A percentile compares a stretch with the other conserved stretches of the same genome.
Conservation (phyloP, 352 stramenopile genomes). For the Aphanomyces euteiches region DNA sequence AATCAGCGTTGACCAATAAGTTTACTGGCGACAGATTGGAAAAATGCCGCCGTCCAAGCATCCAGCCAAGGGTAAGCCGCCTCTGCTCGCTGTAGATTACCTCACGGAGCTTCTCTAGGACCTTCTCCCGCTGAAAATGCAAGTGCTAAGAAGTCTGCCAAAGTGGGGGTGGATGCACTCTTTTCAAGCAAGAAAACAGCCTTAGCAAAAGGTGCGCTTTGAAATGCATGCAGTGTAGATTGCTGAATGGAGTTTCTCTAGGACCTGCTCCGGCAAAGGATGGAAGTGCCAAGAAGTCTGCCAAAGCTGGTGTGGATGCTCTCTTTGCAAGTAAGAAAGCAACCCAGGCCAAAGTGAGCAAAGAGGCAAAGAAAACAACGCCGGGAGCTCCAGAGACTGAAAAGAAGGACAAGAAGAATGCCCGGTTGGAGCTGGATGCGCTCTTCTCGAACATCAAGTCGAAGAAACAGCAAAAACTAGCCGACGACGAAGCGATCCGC, state of each 20-base stretch:
- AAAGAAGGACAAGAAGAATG: constrained; percentile 44
- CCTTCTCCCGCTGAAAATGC: too few relatives aligned
- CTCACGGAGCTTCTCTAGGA: too few relatives aligned
- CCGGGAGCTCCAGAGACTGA: constrained; percentile 25
- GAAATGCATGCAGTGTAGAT: too few relatives aligned
- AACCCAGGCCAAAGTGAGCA: constrained; percentile 25
- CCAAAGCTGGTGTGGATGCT: constrained; percentile 6
- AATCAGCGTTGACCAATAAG: neutral
- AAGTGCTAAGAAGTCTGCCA: neutral
- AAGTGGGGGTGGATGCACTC: constrained; percentile 1
- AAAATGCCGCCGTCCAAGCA: too few relatives aligned
- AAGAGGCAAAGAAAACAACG: constrained; percentile 13
- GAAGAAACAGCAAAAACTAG: constrained; percentile 57
- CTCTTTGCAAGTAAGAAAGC: constrained; percentile 8
- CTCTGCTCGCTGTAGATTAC: too few relatives aligned
- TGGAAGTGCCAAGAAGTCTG: neutral
- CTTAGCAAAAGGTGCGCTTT: constrained; percentile 2
- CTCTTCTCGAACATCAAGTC: constrained; percentile 71
- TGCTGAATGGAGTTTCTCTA: too few relatives aligned
- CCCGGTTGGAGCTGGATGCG: constrained; percentile 64
- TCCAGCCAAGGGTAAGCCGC: too few relatives aligned
- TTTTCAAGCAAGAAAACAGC: neutral
- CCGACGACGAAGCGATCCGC: constrained; percentile 55
- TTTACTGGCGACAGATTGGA: too few relatives aligned
- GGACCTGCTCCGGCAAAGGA: too few relatives aligned